Percentiles rank a stretch among this genome's conserved stretches.
Evolutionary conservation across 345 rosid genomes (phyloP).

Genomic region (Conringia planisiliqua): DNA sequence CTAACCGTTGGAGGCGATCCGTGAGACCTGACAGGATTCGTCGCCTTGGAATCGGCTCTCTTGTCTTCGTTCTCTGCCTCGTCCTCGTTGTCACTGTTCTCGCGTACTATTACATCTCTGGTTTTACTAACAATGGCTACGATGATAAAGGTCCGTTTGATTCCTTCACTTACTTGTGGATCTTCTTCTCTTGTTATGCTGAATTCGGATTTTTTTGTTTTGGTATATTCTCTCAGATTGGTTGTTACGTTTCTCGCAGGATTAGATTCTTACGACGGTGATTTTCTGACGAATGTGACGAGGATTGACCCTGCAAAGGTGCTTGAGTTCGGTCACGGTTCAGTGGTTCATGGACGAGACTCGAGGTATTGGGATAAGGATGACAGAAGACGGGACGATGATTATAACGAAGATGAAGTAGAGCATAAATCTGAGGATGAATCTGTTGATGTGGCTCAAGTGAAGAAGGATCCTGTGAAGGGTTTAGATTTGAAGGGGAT

Average conservation of each 20-base stretch:
- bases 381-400: conserved; percentile 90
- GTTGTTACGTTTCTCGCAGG: background rate
- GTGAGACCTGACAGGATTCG: conserved; percentile 57
- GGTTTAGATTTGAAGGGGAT: conserved; percentile 40
- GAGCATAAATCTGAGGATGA: conserved; percentile 31
- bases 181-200: background rate
- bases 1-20: conserved; percentile 55
- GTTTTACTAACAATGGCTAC: conserved; percentile 20
- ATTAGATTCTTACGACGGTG: conserved; percentile 40
- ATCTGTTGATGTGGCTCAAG: conserved; percentile 28
- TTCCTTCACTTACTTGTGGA: background rate
- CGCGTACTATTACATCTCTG: conserved; percentile 62
- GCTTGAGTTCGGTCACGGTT: conserved; percentile 71
- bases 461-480: conserved; percentile 29
- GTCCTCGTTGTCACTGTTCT: conserved; percentile 57
- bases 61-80: conserved; percentile 47
- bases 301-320: conserved; percentile 49
- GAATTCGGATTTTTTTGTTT: background rate
- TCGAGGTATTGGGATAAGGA: conserved; percentile 94
- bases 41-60: conserved; percentile 46
- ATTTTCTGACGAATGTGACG: conserved; percentile 86
- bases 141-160: conserved; percentile 42
- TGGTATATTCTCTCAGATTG: background rate
- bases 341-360: conserved; percentile 69
- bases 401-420: conserved; percentile 64